Conservation (phyloP, 2,329 filamentous ascomycete genomes). For the Sporothrix inflata region DNA sequence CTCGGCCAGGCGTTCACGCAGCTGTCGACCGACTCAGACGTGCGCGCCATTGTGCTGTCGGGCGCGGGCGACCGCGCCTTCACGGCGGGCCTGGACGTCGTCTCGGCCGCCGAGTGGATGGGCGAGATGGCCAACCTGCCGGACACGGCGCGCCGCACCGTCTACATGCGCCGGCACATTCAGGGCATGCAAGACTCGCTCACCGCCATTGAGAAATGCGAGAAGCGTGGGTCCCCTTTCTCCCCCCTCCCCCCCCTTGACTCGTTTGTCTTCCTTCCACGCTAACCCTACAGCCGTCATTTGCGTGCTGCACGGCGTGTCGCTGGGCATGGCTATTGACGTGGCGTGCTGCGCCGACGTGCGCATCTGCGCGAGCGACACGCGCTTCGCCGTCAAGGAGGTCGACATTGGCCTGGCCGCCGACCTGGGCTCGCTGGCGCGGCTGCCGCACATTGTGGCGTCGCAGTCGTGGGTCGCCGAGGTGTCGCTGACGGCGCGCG, state of each 20-base stretch:
- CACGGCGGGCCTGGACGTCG: slow-evolving; percentile 82
- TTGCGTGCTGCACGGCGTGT: slow-evolving; percentile 76
- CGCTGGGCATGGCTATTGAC: slow-evolving; percentile 78
- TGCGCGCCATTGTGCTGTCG: slow-evolving; percentile 78
- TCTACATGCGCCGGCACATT: slow-evolving; percentile 67
- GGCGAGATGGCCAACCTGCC: slow-evolving; percentile 51
- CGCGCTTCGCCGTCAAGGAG: slow-evolving; percentile 74
- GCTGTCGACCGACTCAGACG: slow-evolving; percentile 70
- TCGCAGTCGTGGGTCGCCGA: slow-evolving; percentile 79
- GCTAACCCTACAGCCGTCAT: slow-evolving; percentile 66
- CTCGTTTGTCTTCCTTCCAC: not conserved
- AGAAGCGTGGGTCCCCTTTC: slow-evolving; percentile 68
- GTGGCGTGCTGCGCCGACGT: slow-evolving; percentile 71
- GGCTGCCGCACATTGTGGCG: slow-evolving; percentile 74
- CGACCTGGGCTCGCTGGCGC: slow-evolving; percentile 74
- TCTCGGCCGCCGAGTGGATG: slow-evolving; percentile 63
- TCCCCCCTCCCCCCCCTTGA: not conserved
- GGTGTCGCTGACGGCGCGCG: slow-evolving; percentile 70
- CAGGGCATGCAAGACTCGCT: slow-evolving; percentile 81
- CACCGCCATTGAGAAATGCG: slow-evolving; percentile 76
- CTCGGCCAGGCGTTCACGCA: slow-evolving; percentile 71
- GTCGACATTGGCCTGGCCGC: slow-evolving; percentile 81
- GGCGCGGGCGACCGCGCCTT: slow-evolving; percentile 84
- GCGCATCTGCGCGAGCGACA: slow-evolving; percentile 63
- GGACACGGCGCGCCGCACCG: slow-evolving; percentile 69